Evolutionary conservation across 805 yeast genomes (phyloP).

Genomic region (Ogataea henricii): DNA sequence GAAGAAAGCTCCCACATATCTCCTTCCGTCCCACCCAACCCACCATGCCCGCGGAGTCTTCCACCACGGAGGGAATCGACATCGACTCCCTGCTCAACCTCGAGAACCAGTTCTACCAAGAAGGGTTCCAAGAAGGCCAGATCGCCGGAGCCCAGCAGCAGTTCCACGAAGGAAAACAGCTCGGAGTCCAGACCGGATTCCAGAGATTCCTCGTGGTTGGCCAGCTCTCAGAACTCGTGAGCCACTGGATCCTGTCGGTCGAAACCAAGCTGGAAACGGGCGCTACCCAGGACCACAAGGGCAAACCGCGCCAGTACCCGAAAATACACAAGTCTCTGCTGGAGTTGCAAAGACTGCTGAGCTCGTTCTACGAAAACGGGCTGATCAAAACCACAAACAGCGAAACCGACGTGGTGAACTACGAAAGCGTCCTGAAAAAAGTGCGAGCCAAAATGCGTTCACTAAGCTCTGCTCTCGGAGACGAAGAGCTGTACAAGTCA

Average conservation of each 20-base stretch:
- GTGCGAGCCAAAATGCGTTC: slow-evolving; percentile 32
- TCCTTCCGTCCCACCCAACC: not conserved
- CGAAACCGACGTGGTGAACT: slow-evolving; percentile 30
- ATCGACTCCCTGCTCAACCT: slow-evolving; percentile 59
- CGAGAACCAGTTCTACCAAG: slow-evolving; percentile 63
- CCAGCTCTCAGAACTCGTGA: slow-evolving; percentile 54
- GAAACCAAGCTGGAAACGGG: slow-evolving; percentile 6
- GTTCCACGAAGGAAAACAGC: slow-evolving; percentile 74
- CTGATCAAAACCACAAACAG: slow-evolving; percentile 26
- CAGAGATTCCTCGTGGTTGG: slow-evolving; percentile 74
- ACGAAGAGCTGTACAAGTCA: slow-evolving; percentile 22
- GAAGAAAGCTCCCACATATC: not conserved
- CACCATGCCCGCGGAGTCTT: slow-evolving; percentile 24
- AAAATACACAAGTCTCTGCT: slow-evolving; percentile 19
- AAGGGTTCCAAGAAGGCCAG: slow-evolving; percentile 75
- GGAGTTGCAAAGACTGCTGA: slow-evolving; percentile 23
- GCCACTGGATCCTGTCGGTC: slow-evolving; percentile 37
- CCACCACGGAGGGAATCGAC: slow-evolving; percentile 41
- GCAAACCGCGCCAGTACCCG: slow-evolving; percentile 20
- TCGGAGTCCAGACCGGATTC: slow-evolving; percentile 78
- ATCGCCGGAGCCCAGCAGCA: slow-evolving; percentile 61
- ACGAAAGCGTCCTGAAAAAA: slow-evolving; percentile 30
- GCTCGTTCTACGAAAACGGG: slow-evolving; percentile 24
- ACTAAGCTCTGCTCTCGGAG: slow-evolving; percentile 27
- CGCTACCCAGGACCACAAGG: slow-evolving; percentile 11